Conservation (phyloP, 306 rosid genomes). For the Vigna nakashimae region DNA sequence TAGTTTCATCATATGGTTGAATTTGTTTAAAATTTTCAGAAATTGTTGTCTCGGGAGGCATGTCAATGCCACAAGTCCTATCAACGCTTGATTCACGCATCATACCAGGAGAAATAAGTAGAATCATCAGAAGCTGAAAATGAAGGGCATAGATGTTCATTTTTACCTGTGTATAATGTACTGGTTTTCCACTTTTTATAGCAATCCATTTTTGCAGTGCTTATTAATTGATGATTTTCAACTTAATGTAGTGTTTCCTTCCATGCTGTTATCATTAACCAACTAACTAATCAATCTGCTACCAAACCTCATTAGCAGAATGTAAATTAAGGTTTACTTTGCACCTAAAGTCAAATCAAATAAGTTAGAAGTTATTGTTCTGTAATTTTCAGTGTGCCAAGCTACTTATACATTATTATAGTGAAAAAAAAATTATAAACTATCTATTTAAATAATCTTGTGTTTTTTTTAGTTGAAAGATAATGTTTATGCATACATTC, state of each 20-base stretch:
- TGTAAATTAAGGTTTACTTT: neutral
- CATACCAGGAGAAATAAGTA: conserved; percentile 58
- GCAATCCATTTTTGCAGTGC: conserved; percentile 35
- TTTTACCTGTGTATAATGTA: conserved; percentile 30
- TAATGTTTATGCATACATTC: too few relatives aligned
- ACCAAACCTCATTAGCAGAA: neutral
- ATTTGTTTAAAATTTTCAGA: conserved; percentile 59
- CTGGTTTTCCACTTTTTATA: conserved; percentile 23
- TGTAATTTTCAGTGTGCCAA: too few relatives aligned
- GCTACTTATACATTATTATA: too few relatives aligned
- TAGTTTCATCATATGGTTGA: neutral
- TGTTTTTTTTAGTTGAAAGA: too few relatives aligned
- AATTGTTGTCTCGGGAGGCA: conserved; percentile 93
- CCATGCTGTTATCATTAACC: neutral
- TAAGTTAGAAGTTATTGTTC: too few relatives aligned
- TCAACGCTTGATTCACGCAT: conserved; percentile 63
- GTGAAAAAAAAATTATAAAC: too few relatives aligned
- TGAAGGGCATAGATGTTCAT: conserved; percentile 37
- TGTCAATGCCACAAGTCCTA: conserved; percentile 92
- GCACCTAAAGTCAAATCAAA: neutral
- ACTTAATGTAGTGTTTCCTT: neutral
- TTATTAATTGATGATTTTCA: neutral
- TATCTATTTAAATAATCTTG: too few relatives aligned
- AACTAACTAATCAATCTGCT: neutral
- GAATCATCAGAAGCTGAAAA: conserved; percentile 60